phyloP scores from a whole-genome alignment of 169 alveolate genomes.

The Cytauxzoon felis region DNA sequence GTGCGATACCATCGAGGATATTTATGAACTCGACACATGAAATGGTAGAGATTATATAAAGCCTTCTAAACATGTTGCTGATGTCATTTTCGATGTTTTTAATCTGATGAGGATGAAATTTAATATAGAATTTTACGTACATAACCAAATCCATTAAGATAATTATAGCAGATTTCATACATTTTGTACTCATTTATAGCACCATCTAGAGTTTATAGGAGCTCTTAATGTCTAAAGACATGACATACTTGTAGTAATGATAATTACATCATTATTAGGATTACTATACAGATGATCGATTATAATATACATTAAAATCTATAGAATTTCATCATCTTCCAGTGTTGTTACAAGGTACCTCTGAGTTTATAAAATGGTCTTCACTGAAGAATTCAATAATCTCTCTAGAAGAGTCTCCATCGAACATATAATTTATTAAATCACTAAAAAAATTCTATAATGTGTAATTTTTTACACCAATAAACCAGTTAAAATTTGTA shows the following conservation, averaged over 20 bases:
- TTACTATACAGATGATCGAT: slow-evolving; percentile 20
- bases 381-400: slow-evolving; percentile 35
- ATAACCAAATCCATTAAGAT: background rate
- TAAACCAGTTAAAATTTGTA: too few species aligned
- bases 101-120: background rate
- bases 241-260: slow-evolving; percentile 38
- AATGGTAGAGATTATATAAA: slow-evolving; percentile 16
- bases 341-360: background rate
- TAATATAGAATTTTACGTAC: background rate
- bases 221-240: background rate
- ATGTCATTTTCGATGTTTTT: slow-evolving; percentile 7
- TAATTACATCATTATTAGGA: slow-evolving; percentile 14
- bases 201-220: background rate
- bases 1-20: slow-evolving; percentile 3
- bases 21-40: slow-evolving; percentile 6
- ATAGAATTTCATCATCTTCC: background rate
- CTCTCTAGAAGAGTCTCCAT: too few species aligned
- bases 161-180: slow-evolving; percentile 11
- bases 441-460: too few species aligned
- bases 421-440: too few species aligned
- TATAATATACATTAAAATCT: slow-evolving; percentile 22
- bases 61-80: slow-evolving; percentile 13
- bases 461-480: too few species aligned
- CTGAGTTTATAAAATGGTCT: slow-evolving; percentile 21
- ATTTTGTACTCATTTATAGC: slow-evolving; percentile 24